These are phyloP conservation scores for Colletotrichum liaoningense DNA, from an alignment of 2,329 filamentous ascomycete species.

Conservation along the genomic window DNA sequence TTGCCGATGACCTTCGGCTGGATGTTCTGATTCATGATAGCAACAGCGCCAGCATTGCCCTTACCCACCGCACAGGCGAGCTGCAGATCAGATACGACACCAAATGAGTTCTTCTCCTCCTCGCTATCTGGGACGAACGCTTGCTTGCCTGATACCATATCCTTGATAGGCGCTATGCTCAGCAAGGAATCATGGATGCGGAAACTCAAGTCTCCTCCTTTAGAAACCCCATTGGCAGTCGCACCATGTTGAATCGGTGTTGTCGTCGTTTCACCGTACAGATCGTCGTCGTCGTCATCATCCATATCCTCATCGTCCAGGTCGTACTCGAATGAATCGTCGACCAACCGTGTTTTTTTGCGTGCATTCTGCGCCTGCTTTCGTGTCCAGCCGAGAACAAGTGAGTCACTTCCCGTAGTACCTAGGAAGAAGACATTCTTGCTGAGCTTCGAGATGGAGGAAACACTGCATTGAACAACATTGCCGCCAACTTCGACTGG, in stretches of 20 bases:
- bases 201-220: slow-evolving; percentile 77
- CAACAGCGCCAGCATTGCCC: slow-evolving; percentile 75
- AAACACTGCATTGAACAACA: slow-evolving; percentile 70
- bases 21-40: slow-evolving; percentile 82
- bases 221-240: slow-evolving; percentile 53
- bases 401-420: slow-evolving; percentile 84
- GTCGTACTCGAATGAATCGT: slow-evolving; percentile 64
- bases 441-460: slow-evolving; percentile 77
- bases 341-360: slow-evolving; percentile 70
- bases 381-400: slow-evolving; percentile 82
- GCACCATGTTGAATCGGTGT: slow-evolving; percentile 45
- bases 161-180: slow-evolving; percentile 83
- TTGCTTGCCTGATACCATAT: slow-evolving; percentile 76
- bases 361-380: slow-evolving; percentile 71
- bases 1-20: slow-evolving; percentile 77
- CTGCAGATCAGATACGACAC: slow-evolving; percentile 67
- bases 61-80: slow-evolving; percentile 72
- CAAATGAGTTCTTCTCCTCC: slow-evolving; percentile 54
- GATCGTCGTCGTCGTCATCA: slow-evolving; percentile 71
- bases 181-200: slow-evolving; percentile 80
- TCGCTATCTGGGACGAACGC: slow-evolving; percentile 56
- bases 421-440: slow-evolving; percentile 83
- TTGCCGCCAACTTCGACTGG: slow-evolving; percentile 70
- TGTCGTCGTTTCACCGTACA: slow-evolving; percentile 60
- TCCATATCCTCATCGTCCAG: slow-evolving; percentile 68